Percentiles rank a stretch among this genome's conserved stretches.
Evolutionary conservation across 768 basidiomycete genomes (phyloP).

Genomic region (Fomitopsis serialis): DNA sequence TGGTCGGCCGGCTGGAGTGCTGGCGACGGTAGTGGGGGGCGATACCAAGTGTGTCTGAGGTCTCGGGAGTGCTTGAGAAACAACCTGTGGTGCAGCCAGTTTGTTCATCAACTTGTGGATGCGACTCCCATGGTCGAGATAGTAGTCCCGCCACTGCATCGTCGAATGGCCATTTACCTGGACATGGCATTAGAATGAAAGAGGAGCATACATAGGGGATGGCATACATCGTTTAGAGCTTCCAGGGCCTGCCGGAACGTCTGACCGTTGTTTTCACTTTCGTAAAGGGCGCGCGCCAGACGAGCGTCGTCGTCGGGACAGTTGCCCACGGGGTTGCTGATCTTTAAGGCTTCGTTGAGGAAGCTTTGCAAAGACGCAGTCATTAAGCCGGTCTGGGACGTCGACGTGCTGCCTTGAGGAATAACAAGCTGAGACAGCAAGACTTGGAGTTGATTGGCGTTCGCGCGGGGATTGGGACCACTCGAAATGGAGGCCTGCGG

Average conservation of each 20-base stretch:
- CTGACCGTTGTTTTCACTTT: slow-evolving; percentile 35
- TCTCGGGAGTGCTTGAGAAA: too few species aligned
- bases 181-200: neutral
- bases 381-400: neutral
- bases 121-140: slow-evolving; percentile 60
- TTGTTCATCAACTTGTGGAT: slow-evolving; percentile 39
- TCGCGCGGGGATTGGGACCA: too few species aligned
- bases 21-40: too few species aligned
- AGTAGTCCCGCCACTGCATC: slow-evolving; percentile 77
- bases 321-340: slow-evolving; percentile 41
- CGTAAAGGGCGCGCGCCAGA: slow-evolving; percentile 43
- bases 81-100: neutral
- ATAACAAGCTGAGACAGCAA: too few species aligned
- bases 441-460: too few species aligned
- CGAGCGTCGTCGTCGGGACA: slow-evolving; percentile 50
- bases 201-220: neutral
- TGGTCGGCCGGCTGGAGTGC: too few species aligned
- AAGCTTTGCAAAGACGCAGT: neutral
- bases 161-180: slow-evolving; percentile 44
- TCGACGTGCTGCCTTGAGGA: too few species aligned
- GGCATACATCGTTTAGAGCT: slow-evolving; percentile 51
- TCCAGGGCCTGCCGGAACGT: slow-evolving; percentile 65
- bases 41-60: too few species aligned
- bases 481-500: too few species aligned
- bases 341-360: neutral